A percentile compares a stretch with the other conserved stretches of the same genome.
Conservation (phyloP, 2,329 filamentous ascomycete species). For the Myriosclerotinia scirpicola region DNA sequence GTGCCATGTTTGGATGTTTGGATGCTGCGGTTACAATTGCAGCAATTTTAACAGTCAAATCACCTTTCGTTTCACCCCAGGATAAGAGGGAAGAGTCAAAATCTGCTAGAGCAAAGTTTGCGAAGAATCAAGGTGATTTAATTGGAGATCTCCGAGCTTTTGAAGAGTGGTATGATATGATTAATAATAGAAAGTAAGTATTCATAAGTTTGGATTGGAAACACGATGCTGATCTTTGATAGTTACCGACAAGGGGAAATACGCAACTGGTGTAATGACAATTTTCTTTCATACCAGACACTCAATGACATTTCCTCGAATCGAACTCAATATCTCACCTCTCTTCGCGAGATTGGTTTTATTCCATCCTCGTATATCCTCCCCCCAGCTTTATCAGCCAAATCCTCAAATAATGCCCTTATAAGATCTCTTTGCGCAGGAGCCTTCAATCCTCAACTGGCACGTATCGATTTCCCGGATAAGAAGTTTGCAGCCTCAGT, state of each 20-base stretch:
- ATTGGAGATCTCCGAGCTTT: conserved; percentile 84
- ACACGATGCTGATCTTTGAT: conserved; percentile 25
- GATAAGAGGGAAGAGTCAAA: conserved; percentile 82
- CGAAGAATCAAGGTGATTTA: conserved; percentile 77
- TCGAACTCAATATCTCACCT: conserved; percentile 78
- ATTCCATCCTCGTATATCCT: conserved; percentile 47
- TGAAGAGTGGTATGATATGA: conserved; percentile 74
- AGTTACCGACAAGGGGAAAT: conserved; percentile 59
- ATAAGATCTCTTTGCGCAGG: conserved; percentile 46
- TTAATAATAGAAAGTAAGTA: conserved; percentile 50
- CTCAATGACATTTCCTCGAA: conserved; percentile 88
- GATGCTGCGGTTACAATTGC: conserved; percentile 87
- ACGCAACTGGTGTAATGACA: conserved; percentile 77
- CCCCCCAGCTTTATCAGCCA: conserved; percentile 47
- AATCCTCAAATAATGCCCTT: conserved; percentile 45
- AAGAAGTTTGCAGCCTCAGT: conserved; percentile 91
- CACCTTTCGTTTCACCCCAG: conserved; percentile 81
- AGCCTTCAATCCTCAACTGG: conserved; percentile 72
- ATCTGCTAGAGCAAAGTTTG: conserved; percentile 72
- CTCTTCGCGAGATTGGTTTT: conserved; percentile 84
- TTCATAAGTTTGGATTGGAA: neutral
- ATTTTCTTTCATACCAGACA: conserved; percentile 81
- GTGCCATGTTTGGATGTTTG: conserved; percentile 88
- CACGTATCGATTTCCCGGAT: conserved; percentile 88
- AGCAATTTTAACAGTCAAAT: conserved; percentile 84